phyloP scores from a whole-genome alignment of 192 early-diverging fungal species.

The Umbelopsis sp. region DNA sequence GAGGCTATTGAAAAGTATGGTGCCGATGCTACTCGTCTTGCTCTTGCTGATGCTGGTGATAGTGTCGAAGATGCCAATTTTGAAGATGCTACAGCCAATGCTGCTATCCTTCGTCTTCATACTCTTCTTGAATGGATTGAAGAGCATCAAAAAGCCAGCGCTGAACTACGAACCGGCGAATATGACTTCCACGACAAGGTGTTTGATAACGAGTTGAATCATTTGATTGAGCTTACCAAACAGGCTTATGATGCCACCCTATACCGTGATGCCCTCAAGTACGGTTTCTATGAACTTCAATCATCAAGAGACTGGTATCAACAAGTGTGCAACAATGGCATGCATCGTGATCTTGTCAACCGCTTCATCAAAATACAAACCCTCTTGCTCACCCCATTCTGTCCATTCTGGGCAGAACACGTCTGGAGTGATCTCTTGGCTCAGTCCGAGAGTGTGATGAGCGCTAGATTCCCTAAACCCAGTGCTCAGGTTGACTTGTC shows the following conservation, averaged over 20 bases:
- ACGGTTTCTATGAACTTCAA: slow-evolving; percentile 89
- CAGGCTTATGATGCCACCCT: slow-evolving; percentile 77
- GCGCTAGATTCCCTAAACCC: slow-evolving; percentile 61
- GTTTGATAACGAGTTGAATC: slow-evolving; percentile 91
- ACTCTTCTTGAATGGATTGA: slow-evolving; percentile 91
- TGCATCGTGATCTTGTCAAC: slow-evolving; percentile 85
- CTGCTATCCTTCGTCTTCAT: slow-evolving; percentile 89
- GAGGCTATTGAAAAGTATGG: slow-evolving; percentile 86
- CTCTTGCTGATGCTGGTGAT: slow-evolving; percentile 97
- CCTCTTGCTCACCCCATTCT: slow-evolving; percentile 84
- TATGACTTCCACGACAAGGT: slow-evolving; percentile 83
- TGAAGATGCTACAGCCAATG: slow-evolving; percentile 91
- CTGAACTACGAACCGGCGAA: slow-evolving; percentile 49
- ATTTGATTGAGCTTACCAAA: slow-evolving; percentile 67
- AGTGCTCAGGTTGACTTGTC: slow-evolving; percentile 65
- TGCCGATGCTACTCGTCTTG: slow-evolving; percentile 94
- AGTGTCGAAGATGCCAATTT: slow-evolving; percentile 98
- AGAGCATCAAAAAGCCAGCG: slow-evolving; percentile 56
- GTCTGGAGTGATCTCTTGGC: slow-evolving; percentile 82
- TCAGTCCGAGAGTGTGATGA: slow-evolving; percentile 65
- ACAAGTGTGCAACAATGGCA: slow-evolving; percentile 64
- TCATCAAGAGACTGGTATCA: slow-evolving; percentile 88
- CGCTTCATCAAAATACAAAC: slow-evolving; percentile 87
- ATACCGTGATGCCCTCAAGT: slow-evolving; percentile 92
- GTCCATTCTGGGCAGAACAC: slow-evolving; percentile 94